phyloP scores from a whole-genome alignment of 805 yeast genomes.

The Starmera pachycereana region DNA sequence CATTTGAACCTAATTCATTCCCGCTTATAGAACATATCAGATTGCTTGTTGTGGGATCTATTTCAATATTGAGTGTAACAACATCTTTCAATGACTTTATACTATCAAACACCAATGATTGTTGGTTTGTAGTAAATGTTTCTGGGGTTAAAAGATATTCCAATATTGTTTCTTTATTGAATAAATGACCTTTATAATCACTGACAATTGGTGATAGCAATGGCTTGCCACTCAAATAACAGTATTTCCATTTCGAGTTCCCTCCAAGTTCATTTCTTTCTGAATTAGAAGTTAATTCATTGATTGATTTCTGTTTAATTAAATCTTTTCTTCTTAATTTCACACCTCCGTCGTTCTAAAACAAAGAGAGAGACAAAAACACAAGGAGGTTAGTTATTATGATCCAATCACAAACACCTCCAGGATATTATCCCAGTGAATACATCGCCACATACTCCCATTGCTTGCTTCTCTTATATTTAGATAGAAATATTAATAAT shows the following conservation, averaged over 20 bases:
- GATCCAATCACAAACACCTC: too few species aligned
- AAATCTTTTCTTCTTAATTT: slow-evolving; percentile 50
- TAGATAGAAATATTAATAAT: too few species aligned
- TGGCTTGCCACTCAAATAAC: slow-evolving; percentile 33
- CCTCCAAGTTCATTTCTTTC: slow-evolving; percentile 8
- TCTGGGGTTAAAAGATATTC: slow-evolving; percentile 39
- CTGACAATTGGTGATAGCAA: slow-evolving; percentile 48
- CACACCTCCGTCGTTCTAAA: slow-evolving; percentile 63
- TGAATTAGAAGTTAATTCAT: too few species aligned
- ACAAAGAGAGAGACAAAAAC: too few species aligned
- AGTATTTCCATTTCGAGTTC: slow-evolving; percentile 30
- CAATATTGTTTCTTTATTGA: slow-evolving; percentile 51
- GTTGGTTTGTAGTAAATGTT: slow-evolving; percentile 17
- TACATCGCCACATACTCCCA: too few species aligned
- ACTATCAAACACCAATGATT: slow-evolving; percentile 18
- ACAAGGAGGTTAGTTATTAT: slow-evolving; percentile 3
- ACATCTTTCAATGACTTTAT: slow-evolving; percentile 33
- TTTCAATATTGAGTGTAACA: slow-evolving; percentile 28
- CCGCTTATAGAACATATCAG: slow-evolving; percentile 31
- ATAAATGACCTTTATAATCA: slow-evolving; percentile 58
- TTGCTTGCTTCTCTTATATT: too few species aligned
- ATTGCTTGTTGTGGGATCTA: slow-evolving; percentile 7
- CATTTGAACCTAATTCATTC: slow-evolving; percentile 24
- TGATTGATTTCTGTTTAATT: slow-evolving; percentile 11
- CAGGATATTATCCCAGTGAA: too few species aligned